Evolutionary conservation across 768 basidiomycete genomes (phyloP), one percentile per base, ranked within the genome.

Genomic region (Mycena leptocephala): DNA sequence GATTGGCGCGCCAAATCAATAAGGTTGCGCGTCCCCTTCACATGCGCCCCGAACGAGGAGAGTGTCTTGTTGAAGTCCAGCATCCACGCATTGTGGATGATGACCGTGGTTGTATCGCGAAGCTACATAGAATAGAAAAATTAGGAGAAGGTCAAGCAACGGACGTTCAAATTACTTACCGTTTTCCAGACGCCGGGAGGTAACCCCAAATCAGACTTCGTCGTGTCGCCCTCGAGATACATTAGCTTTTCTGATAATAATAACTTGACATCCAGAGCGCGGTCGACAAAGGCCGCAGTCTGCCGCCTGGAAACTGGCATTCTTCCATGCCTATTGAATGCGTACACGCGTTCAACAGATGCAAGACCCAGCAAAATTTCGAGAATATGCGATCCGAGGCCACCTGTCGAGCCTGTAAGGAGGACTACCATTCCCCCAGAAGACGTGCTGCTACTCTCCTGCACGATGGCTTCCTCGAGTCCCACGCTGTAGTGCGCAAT

Each of bases 21-120:
- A 30, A 86, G 79, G 53, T 87, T 86, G 5, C 88, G 85, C 4
- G 86, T 86, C 20, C 86, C 86, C 14, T 80, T 80, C 32, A 90
- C 82, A 71, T 82, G 85, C 5, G 86, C 82, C 62, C 89, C 89
- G 53, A 89, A 88, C 0, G 90, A 87, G 3, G 85, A 82, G 3
- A 90, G 78, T 0, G 84, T 76, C 24, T 87, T 37, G 71, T 89
- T 90, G 78, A 90, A 90, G 56, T 90, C 86, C 24, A 90, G 80
- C 28, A 80, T 84, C 89, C 89, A 90, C 1, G 89, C 89, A 62
- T 85, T 87, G 67, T 90, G 88, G 16, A 90, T 84, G 70, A 90
- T 85, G 16, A 75, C 67, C 0, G 83, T 88, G 8, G 87, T 79
- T 5, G 76, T 79, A 24, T 78, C 72, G 16, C 81, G 79, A 10